A percentile compares a stretch with the other conserved stretches of the same genome.
Evolutionary conservation across 1,284 basidiomycete genomes (phyloP).

Genomic region (Ceratobasidium sp.): DNA sequence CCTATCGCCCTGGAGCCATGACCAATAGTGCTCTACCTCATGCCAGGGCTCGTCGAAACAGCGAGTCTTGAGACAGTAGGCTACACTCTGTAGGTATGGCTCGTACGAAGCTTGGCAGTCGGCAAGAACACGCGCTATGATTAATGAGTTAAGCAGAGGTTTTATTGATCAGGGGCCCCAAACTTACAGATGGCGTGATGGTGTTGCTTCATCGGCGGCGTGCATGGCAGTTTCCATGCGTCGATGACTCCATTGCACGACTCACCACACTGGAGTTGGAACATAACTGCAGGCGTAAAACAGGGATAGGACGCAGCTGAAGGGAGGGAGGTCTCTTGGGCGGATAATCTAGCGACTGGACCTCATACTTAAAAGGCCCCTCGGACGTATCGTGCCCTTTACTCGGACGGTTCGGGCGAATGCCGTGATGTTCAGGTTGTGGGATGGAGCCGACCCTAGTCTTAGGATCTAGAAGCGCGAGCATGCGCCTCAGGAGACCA

Average conservation of each 20-base stretch:
- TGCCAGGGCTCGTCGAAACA: slow-evolving; percentile 21
- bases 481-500: too few relatives aligned
- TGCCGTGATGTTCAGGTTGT: background rate
- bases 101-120: slow-evolving; percentile 25
- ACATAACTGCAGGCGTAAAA: slow-evolving; percentile 6
- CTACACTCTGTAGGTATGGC: slow-evolving; percentile 21
- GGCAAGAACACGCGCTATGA: slow-evolving; percentile 13
- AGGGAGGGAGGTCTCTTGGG: background rate
- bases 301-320: background rate
- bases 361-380: background rate
- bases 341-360: background rate
- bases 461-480: too few relatives aligned
- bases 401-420: background rate
- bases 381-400: background rate
- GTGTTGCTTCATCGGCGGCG: slow-evolving; percentile 31
- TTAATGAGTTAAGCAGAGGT: background rate
- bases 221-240: slow-evolving; percentile 26
- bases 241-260: slow-evolving; percentile 42
- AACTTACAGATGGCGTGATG: slow-evolving; percentile 37
- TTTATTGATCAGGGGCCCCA: background rate
- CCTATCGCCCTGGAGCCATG: slow-evolving; percentile 35
- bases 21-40: slow-evolving; percentile 35
- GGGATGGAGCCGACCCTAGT: background rate
- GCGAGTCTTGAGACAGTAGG: slow-evolving; percentile 30
- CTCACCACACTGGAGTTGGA: slow-evolving; percentile 40